Conservation (phyloP, 768 basidiomycete genomes). For the Suillus hirtellus region DNA sequence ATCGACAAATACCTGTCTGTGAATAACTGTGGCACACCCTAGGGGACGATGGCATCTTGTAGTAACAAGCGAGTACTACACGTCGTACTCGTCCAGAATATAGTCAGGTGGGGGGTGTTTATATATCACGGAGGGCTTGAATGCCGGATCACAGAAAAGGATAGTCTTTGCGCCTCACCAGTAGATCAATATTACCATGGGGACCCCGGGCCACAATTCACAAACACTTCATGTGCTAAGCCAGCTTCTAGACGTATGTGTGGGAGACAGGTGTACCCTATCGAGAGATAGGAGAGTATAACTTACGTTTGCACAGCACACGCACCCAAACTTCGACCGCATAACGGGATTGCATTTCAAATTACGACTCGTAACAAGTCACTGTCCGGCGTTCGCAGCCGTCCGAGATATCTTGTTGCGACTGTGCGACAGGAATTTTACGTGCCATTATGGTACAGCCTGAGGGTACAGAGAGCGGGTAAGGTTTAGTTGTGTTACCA, state of each 20-base stretch:
- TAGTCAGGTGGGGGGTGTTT: neutral
- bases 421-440: neutral
- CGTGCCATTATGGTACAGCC: neutral
- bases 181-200: neutral
- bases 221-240: neutral
- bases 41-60: neutral
- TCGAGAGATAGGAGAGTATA: neutral
- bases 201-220: neutral
- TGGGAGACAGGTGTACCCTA: neutral
- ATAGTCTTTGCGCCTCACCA: neutral
- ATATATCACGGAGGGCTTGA: neutral
- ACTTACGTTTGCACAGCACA: neutral
- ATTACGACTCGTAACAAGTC: neutral
- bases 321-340: neutral
- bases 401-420: no score
- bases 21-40: slow-evolving; percentile 2
- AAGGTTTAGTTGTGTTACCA: no score
- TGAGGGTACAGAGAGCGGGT: neutral
- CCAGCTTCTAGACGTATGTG: neutral
- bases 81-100: neutral
- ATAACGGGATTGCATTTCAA: neutral
- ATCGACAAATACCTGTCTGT: neutral
- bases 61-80: neutral
- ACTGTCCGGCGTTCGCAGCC: neutral
- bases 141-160: neutral